Base-by-base conservation (phyloP, 1,284 basidiomycete species). In the Calocybe gambosa region DNA sequence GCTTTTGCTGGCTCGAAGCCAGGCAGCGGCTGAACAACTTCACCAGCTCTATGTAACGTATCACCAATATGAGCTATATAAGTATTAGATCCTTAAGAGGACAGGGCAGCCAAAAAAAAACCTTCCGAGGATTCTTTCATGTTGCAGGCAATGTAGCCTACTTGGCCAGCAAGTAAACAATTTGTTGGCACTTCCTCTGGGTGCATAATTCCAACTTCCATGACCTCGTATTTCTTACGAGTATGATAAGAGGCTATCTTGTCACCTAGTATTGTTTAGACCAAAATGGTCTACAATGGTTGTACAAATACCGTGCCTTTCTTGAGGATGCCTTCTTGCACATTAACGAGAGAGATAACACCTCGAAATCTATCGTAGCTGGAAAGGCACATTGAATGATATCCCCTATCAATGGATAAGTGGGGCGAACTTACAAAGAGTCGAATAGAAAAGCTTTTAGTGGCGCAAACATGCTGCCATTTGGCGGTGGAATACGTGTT, bases 41-140 rank as follows among this genome's bases (percentile, higher is more conserved):
- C 75, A n/a, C 87, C 85, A 2, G 82, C 74, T 21, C 78, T 81
- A 63, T 93, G 79, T 47, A 99, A 75, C 0, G 96, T 99, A 62
- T 99, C 96, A 28, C 96, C 96, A 46, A 97, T 85, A 59, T 88
- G 85, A 19, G 91, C 90, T 93, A 49, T 34, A 37, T 38, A 39
- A 18, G 15, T 40, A 42, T 33, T 34, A 46, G 33, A 20, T 12
- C 16, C 21, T 4, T 15, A 31, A 6, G 13, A 40, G 39, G 60
- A 20, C n/a, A 41, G 6, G 12, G 31, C 15, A 34, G n/a, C 37
- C 40, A 20, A 37, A 50, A 28, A 26, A 51, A 21, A 33, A 92
- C 93, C 94, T 73, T 99, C 95, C n/a, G 85, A 82, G 12, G 91
- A 91, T 58, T 98, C 89, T 65, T 98, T 99, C 95, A 99, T 99